These are phyloP conservation scores for Aspergillus indologenus DNA, from an alignment of 495 filamentous ascomycete species.

Conservation along the genomic window DNA sequence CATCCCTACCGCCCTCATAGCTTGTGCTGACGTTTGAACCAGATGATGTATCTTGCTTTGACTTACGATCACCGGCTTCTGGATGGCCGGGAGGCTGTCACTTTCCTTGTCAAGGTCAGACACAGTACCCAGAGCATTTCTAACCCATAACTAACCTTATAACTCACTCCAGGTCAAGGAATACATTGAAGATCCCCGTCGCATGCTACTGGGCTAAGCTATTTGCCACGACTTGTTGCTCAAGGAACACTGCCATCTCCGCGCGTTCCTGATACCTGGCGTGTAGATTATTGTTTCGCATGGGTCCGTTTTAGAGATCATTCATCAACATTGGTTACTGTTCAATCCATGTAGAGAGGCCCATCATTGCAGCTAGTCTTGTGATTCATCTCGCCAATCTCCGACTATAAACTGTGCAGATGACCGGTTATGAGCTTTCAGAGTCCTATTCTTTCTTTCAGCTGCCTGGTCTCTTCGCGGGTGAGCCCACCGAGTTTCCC, in stretches of 20 bases:
- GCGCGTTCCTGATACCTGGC: constrained; percentile 8
- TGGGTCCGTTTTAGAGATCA: not conserved
- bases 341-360: not conserved
- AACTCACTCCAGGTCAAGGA: constrained; percentile 64
- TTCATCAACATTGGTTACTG: not conserved
- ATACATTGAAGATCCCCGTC: constrained; percentile 93
- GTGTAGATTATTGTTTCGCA: constrained; percentile 36
- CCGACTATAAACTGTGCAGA: not conserved
- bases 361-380: not conserved
- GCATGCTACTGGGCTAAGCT: constrained; percentile 71
- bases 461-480: constrained; percentile 29
- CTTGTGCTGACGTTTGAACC: constrained; percentile 20
- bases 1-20: not conserved
- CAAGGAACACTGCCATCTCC: not conserved
- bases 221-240: not conserved
- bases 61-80: constrained; percentile 96
- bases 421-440: not conserved
- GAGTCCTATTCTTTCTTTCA: constrained; percentile 33
- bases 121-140: not conserved
- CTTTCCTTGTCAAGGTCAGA: constrained; percentile 86
- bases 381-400: not conserved
- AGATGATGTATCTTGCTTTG: constrained; percentile 98
- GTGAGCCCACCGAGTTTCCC: constrained; percentile 37
- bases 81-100: constrained; percentile 93
- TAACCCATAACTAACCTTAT: constrained; percentile 14